These are phyloP conservation scores for Phallus indusiatus DNA, from an alignment of 768 basidiomycete genomes.

Conservation along the genomic window DNA sequence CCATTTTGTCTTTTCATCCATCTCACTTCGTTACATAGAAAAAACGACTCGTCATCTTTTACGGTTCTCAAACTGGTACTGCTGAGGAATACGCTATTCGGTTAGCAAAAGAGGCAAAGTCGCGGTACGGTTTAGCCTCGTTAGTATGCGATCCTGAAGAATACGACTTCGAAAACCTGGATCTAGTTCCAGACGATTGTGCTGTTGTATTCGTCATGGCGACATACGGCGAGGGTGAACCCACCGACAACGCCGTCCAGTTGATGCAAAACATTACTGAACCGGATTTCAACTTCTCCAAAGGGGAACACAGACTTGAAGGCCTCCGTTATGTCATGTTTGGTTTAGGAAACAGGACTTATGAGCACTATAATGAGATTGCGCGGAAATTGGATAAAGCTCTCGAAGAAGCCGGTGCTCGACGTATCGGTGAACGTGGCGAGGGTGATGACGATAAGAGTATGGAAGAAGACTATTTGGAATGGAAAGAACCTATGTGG, in stretches of 20 bases:
- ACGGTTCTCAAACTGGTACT: slow-evolving; percentile 97
- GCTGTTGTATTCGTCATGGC: slow-evolving; percentile 94
- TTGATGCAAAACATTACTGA: slow-evolving; percentile 90
- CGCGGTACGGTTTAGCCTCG: slow-evolving; percentile 89
- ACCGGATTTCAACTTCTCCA: slow-evolving; percentile 78
- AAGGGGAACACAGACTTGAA: slow-evolving; percentile 62
- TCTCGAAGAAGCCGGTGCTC: slow-evolving; percentile 71
- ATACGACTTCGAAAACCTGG: slow-evolving; percentile 96
- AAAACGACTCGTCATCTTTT: slow-evolving; percentile 95
- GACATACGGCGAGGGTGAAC: slow-evolving; percentile 98
- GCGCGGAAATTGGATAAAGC: slow-evolving; percentile 66
- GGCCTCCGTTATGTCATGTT: slow-evolving; percentile 95
- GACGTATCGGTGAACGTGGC: slow-evolving; percentile 79
- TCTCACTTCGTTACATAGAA: slow-evolving; percentile 43
- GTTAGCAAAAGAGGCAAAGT: slow-evolving; percentile 95
- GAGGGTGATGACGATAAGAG: slow-evolving; percentile 99
- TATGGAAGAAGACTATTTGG: slow-evolving; percentile 99
- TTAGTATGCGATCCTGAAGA: slow-evolving; percentile 98
- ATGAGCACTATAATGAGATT: slow-evolving; percentile 95
- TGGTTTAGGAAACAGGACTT: slow-evolving; percentile 85
- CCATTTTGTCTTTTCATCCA: slow-evolving; percentile 1
- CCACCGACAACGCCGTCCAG: slow-evolving; percentile 93
- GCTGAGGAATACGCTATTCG: slow-evolving; percentile 98
- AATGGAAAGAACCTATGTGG: slow-evolving; percentile 99
- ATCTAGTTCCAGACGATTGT: slow-evolving; percentile 78